Evolutionary conservation across 495 filamentous ascomycete species (phyloP), one percentile per base, ranked within the genome.

Genomic region (Trichoderma erinaceum): DNA sequence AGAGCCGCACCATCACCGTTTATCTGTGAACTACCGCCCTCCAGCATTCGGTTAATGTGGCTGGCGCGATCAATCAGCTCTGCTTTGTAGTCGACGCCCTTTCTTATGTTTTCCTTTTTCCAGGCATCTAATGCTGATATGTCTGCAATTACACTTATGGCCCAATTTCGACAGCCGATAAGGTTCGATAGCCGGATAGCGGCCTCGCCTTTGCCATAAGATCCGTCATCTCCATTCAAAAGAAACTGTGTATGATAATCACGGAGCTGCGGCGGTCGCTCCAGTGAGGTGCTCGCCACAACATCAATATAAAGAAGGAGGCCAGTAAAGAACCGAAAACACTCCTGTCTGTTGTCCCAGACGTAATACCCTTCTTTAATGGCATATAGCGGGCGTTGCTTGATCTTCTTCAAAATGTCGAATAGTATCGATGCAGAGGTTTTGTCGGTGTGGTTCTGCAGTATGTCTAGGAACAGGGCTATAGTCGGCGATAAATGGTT

Each of bases 241-340:
- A 70, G 3, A 46, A 66, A 1, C 68, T 66, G 1, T n/a, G 27
- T 10, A 84, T 74, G 18, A 69, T 76, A 78, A 21, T 75, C 68
- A 64, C 74, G 72, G 0, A 85, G 75, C 58, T 73, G 73, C 18
- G 84, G 83, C 15, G 73, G 71, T 32, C 78, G 70, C 52, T 75
- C 74, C 25, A 82, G 70, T 3, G 74, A 48, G 7, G 79, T 84
- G 74, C 82, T 82, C 23, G 79, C 78, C 12, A 86, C 70, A 63
- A 82, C 77, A 68, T 86, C 84, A 69, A 81, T 78, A 11, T 82
- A 73, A 8, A 86, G 71, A 41, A 85, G 70, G 41, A 82, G 71
- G 3, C 81, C 72, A 3, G 82, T 77, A 13, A 76, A 84, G 72
- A 86, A 86, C 16, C 78, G 78, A 65, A 86, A 79, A 3, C 18